Conservation (phyloP, 2,329 filamentous ascomycete genomes). For the Zasmidium angulare region DNA sequence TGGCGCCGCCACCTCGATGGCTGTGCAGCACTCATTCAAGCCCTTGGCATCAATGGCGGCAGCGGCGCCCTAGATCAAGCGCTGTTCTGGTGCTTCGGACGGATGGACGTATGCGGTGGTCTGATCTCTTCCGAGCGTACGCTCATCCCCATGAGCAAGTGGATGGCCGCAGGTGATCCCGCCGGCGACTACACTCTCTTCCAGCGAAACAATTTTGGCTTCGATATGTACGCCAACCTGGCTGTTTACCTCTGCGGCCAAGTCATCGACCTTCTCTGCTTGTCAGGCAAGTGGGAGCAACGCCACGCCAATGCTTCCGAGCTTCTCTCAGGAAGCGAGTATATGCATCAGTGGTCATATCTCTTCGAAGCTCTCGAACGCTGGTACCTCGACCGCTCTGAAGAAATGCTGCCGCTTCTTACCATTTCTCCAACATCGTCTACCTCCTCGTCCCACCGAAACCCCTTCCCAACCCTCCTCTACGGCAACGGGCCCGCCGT, state of each 20-base stretch:
- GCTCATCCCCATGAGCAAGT: constrained; percentile 51
- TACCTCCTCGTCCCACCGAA: constrained; percentile 13
- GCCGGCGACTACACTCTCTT: constrained; percentile 39
- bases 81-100: constrained; percentile 59
- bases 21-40: constrained; percentile 54
- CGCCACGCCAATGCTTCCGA: constrained; percentile 17
- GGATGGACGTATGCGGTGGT: constrained; percentile 59
- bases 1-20: constrained; percentile 59
- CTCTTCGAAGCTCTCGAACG: constrained; percentile 36
- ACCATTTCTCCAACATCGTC: constrained; percentile 27
- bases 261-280: constrained; percentile 38
- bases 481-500: constrained; percentile 48
- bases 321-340: constrained; percentile 30
- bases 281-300: constrained; percentile 32
- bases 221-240: constrained; percentile 61
- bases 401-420: constrained; percentile 36
- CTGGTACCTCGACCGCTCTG: constrained; percentile 35
- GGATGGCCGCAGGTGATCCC: constrained; percentile 40
- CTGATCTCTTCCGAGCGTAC: constrained; percentile 55
- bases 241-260: constrained; percentile 58
- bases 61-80: constrained; percentile 53
- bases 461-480: constrained; percentile 43
- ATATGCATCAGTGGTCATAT: constrained; percentile 32
- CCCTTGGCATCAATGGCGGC: constrained; percentile 53
- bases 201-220: constrained; percentile 36